Conservation (phyloP, 768 basidiomycete species). For the Hygrophorus russula region DNA sequence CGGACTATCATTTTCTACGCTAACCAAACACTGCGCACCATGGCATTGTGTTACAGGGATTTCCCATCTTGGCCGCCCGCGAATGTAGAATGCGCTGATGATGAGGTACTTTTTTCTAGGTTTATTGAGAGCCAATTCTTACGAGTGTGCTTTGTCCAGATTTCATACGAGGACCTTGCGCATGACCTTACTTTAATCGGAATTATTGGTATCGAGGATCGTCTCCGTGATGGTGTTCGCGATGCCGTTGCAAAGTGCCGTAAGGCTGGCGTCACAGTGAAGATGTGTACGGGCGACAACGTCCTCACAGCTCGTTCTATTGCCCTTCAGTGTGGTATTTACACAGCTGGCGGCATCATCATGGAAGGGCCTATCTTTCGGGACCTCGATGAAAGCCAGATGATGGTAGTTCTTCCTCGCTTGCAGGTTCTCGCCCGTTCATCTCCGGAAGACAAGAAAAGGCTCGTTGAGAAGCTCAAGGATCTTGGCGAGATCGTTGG, state of each 20-base stretch:
- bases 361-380: conserved; percentile 98
- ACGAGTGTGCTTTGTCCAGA: conserved; percentile 23
- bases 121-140: conserved; percentile 7
- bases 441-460: conserved; percentile 93
- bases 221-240: conserved; percentile 80
- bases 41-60: conserved; percentile 90
- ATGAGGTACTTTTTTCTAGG: conserved; percentile 34
- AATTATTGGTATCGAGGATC: conserved; percentile 94
- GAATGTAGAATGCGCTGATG: conserved; percentile 25
- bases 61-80: conserved; percentile 77
- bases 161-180: conserved; percentile 60
- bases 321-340: conserved; percentile 93
- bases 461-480: conserved; percentile 83
- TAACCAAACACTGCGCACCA: conserved; percentile 89
- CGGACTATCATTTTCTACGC: conserved; percentile 97
- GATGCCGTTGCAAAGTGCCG: conserved; percentile 84
- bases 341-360: conserved; percentile 85
- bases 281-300: conserved; percentile 99
- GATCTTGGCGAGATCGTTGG: conserved; percentile 83
- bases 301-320: conserved; percentile 95
- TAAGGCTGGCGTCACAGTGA: conserved; percentile 83
- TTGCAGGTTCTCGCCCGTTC: conserved; percentile 96
- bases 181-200: conserved; percentile 73
- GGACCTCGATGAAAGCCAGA: conserved; percentile 55
- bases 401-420: conserved; percentile 77